phyloP scores from a whole-genome alignment of 257 asterid species.

The Solanum pennellii region DNA sequence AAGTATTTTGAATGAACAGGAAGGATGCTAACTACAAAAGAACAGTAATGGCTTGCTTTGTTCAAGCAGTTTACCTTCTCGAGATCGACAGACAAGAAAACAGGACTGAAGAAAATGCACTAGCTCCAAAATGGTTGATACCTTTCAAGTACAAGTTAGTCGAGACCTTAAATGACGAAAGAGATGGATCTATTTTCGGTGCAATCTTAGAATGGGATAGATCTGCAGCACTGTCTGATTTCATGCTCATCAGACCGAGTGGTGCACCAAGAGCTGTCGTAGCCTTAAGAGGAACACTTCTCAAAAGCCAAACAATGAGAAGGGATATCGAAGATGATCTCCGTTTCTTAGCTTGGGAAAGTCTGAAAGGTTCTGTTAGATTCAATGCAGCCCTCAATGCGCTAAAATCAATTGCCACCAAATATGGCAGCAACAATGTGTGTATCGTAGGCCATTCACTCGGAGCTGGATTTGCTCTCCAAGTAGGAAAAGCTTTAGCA shows the following conservation, averaged over 20 bases:
- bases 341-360: slow-evolving; percentile 68
- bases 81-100: slow-evolving; percentile 73
- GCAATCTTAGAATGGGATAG: slow-evolving; percentile 81
- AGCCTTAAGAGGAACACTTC: slow-evolving; percentile 62
- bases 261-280: slow-evolving; percentile 70
- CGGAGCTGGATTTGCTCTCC: slow-evolving; percentile 80
- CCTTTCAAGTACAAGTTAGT: slow-evolving; percentile 65
- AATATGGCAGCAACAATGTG: slow-evolving; percentile 51
- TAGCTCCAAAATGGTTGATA: slow-evolving; percentile 80
- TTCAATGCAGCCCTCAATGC: slow-evolving; percentile 35
- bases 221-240: slow-evolving; percentile 53
- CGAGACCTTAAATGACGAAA: slow-evolving; percentile 46
- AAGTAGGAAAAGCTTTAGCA: slow-evolving; percentile 60
- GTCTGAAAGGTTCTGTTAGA: slow-evolving; percentile 59
- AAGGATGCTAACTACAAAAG: slow-evolving; percentile 64
- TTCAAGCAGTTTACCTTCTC: slow-evolving; percentile 63
- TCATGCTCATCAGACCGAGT: slow-evolving; percentile 48
- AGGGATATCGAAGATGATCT: slow-evolving; percentile 71
- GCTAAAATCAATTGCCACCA: slow-evolving; percentile 27
- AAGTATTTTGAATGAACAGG: slow-evolving; percentile 23
- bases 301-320: slow-evolving; percentile 57
- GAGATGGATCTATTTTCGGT: slow-evolving; percentile 73
- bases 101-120: slow-evolving; percentile 35
- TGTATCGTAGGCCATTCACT: slow-evolving; percentile 68
- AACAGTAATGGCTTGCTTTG: slow-evolving; percentile 68